A percentile compares a stretch with the other conserved stretches of the same genome.
Conservation (phyloP, 1,139 yeast genomes). For the Taphrina populina region DNA sequence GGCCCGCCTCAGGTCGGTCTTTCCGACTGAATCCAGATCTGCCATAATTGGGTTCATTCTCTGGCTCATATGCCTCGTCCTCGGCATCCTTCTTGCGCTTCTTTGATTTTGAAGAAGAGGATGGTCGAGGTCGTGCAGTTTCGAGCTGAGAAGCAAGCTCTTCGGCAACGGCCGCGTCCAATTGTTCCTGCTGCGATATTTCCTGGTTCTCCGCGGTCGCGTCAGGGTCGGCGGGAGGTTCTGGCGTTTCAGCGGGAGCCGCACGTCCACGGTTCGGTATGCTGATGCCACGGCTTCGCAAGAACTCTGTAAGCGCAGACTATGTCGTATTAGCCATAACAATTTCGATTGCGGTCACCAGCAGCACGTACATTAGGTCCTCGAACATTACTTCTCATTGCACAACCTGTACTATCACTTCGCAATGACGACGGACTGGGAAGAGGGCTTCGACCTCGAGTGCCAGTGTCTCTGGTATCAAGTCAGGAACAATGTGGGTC, state of each 20-base stretch:
- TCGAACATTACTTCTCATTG: conserved; percentile 30
- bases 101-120: conserved; percentile 14
- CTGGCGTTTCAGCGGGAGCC: conserved; percentile 6
- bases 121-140: neutral
- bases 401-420: too few relatives aligned
- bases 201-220: neutral
- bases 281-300: conserved; percentile 30
- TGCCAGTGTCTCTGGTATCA: too few relatives aligned
- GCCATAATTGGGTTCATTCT: conserved; percentile 39
- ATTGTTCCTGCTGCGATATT: conserved; percentile 8
- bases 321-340: neutral
- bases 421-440: too few relatives aligned
- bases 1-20: conserved; percentile 41
- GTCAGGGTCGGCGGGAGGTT: neutral
- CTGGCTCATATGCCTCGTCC: conserved; percentile 38
- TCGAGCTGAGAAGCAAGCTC: conserved; percentile 6
- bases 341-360: too few relatives aligned
- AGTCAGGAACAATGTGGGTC: too few relatives aligned
- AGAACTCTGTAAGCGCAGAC: conserved; percentile 33
- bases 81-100: conserved; percentile 35
- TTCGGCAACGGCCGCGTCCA: conserved; percentile 14
- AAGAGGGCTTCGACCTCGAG: too few relatives aligned
- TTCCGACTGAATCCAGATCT: conserved; percentile 36
- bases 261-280: conserved; percentile 21
- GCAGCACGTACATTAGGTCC: conserved; percentile 19